Evolutionary conservation across 805 yeast genomes (phyloP).

Genomic region (Diddensiella transvaalensis): DNA sequence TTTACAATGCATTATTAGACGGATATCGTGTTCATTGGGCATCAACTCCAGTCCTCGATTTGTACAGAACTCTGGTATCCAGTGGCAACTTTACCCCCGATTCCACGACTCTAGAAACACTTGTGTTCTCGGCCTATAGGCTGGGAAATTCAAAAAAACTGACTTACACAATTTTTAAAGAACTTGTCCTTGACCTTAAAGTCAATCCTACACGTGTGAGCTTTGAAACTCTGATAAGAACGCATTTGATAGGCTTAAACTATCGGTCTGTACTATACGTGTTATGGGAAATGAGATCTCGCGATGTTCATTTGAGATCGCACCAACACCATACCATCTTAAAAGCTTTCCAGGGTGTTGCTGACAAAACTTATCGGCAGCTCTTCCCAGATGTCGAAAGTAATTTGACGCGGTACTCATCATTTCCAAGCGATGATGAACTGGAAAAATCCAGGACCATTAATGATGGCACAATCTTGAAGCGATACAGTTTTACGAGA

Average conservation of each 20-base stretch:
- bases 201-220: slow-evolving; percentile 22
- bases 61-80: slow-evolving; percentile 9
- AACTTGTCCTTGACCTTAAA: slow-evolving; percentile 8
- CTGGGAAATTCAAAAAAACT: slow-evolving; percentile 31
- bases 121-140: slow-evolving; percentile 23
- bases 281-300: slow-evolving; percentile 28
- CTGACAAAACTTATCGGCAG: slow-evolving; percentile 7
- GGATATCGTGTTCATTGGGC: slow-evolving; percentile 3
- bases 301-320: slow-evolving; percentile 13
- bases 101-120: slow-evolving; percentile 16
- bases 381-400: slow-evolving; percentile 1
- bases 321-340: slow-evolving; percentile 8
- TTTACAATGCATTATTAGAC: slow-evolving; percentile 13
- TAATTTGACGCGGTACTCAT: background rate
- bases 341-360: slow-evolving; percentile 7
- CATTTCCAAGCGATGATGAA: slow-evolving; percentile 15
- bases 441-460: slow-evolving; percentile 1
- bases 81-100: slow-evolving; percentile 13
- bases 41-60: slow-evolving; percentile 8
- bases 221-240: slow-evolving; percentile 26
- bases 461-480: background rate
- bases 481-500: background rate
- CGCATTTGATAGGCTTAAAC: slow-evolving; percentile 26
- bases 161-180: slow-evolving; percentile 25
- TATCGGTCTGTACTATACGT: slow-evolving; percentile 21